phyloP scores from a whole-genome alignment of 2,329 filamentous ascomycete species.

The Simplicillium aogashimaense region DNA sequence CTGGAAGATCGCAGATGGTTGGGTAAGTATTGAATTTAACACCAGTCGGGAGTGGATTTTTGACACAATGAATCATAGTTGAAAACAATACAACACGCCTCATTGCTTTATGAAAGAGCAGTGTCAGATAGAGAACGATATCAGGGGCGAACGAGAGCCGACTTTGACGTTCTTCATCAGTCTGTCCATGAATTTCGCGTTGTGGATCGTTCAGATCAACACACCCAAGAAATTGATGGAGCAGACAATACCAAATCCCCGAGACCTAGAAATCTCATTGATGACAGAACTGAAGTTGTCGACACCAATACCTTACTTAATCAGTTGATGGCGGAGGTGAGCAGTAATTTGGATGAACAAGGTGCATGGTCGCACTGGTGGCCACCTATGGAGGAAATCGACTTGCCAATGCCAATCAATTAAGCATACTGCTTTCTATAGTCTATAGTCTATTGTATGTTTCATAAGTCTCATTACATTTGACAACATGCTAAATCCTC shows the following conservation, averaged over 20 bases:
- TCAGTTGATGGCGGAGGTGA: slow-evolving; percentile 15
- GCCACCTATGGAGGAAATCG: slow-evolving; percentile 13
- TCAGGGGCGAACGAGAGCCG: slow-evolving; percentile 14
- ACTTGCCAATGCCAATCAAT: slow-evolving; percentile 5
- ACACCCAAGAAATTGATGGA: slow-evolving; percentile 17
- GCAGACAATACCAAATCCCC: slow-evolving; percentile 8
- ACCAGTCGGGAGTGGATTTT: neutral
- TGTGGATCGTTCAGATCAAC: slow-evolving; percentile 19
- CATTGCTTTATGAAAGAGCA: slow-evolving; percentile 15
- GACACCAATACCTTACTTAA: slow-evolving; percentile 13
- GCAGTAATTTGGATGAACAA: slow-evolving; percentile 16
- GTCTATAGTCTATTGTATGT: neutral
- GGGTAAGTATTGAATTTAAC: slow-evolving; percentile 9
- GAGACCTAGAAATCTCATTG: neutral
- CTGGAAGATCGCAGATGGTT: slow-evolving; percentile 18
- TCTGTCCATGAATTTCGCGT: slow-evolving; percentile 20
- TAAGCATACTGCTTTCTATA: neutral
- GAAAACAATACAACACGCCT: slow-evolving; percentile 15
- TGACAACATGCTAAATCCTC: neutral
- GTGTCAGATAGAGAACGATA: slow-evolving; percentile 12
- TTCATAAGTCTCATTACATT: too few relatives aligned
- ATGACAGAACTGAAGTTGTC: neutral
- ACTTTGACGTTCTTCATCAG: slow-evolving; percentile 19
- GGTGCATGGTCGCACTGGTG: slow-evolving; percentile 17
- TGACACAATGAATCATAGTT: slow-evolving; percentile 5